These are phyloP conservation scores for Diplodia sapinea DNA, from an alignment of 2,329 filamentous ascomycete species.

Conservation along the genomic window DNA sequence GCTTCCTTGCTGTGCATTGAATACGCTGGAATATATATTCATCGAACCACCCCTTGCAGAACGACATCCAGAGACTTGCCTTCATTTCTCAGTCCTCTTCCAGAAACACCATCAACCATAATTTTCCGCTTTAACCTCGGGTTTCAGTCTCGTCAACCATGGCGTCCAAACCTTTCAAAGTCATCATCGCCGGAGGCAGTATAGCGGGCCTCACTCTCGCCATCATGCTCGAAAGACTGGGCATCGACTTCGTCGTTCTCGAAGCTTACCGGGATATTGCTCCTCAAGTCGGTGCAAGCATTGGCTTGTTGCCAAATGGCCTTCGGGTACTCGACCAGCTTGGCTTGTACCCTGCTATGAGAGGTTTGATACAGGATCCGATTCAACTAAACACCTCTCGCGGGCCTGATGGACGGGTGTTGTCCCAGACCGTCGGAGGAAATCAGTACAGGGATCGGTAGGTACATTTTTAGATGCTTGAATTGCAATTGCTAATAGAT, in stretches of 20 bases:
- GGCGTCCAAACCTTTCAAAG: constrained; percentile 17
- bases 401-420: neutral
- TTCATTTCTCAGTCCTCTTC: neutral
- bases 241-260: constrained; percentile 33
- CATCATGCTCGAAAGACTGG: constrained; percentile 14
- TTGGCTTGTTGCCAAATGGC: constrained; percentile 34
- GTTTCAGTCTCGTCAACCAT: neutral
- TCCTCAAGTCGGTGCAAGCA: constrained; percentile 36
- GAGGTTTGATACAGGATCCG: constrained; percentile 8
- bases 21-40: neutral
- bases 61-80: neutral
- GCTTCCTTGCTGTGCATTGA: neutral
- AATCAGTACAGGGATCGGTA: neutral
- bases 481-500: neutral
- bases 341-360: constrained; percentile 20
- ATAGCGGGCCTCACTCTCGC: constrained; percentile 30
- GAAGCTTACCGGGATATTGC: constrained; percentile 35
- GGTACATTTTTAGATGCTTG: neutral
- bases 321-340: constrained; percentile 31
- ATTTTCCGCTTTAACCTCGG: neutral
- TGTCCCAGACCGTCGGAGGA: neutral
- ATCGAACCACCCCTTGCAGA: neutral
- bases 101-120: neutral
- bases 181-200: constrained; percentile 29
- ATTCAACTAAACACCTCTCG: neutral